Evolutionary conservation across 495 filamentous ascomycete genomes (phyloP), one percentile per base, ranked within the genome.

Genomic region (Penicillium daleae): DNA sequence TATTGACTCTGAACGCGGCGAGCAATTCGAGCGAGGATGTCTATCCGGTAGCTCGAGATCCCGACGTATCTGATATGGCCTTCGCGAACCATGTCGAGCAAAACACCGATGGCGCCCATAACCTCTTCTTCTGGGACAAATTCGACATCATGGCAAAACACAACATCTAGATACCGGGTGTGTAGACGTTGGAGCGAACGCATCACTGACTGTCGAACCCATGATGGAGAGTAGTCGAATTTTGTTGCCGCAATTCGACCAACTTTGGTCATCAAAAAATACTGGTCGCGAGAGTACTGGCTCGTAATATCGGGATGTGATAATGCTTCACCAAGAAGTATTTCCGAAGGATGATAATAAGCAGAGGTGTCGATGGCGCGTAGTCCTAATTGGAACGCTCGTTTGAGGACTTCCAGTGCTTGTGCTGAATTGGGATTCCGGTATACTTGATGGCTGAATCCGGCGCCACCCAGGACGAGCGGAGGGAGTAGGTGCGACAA

Each of bases 271-370:
- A 86, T 76, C 63, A 89, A 69, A 57, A 85, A 75, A 65, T 86
- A 88, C 52, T 74, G 65, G 19, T 67, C 59, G 12, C 81, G 76
- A 2, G 84, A 75, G 57, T 88, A 80, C n/a, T 79, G 75, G 27
- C 70, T 56, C 33, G 75, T 73, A 29, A 86, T 75, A 42, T 79
- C 78, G 27, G 86, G 74, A 42, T 84, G 80, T 31, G 80, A 69
- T 35, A 96, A 83, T 19, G 92, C 92, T 37, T 81, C 76, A 55
- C 92, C 92, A 40, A 97, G 85, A 24, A 97, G 84, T 42, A 81
- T 74, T 70, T 97, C 92, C 26, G 91, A 88, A 1, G 92, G 92
- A 8, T 92, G 93, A 75, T 97, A 97, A 82, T 97, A 97, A 0
- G 92, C 92, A 4, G 89, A 92, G 1, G 92, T 96, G 78, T 97